Evolutionary conservation across 345 rosid genomes (phyloP).

Genomic region (Erysimum cheiranthoides): DNA sequence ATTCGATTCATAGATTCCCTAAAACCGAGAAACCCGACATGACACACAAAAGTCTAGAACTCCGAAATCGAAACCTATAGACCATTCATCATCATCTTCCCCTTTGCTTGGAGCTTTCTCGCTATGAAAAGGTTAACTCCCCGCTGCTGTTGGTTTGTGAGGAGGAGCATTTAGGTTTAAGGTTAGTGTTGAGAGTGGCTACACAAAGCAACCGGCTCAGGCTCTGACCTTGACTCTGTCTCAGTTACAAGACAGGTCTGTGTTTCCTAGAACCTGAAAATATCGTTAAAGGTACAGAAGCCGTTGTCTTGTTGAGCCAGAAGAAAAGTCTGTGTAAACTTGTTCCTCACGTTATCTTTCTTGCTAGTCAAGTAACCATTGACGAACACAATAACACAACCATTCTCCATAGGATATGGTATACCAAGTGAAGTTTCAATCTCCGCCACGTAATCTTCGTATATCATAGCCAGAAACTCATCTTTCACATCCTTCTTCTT

Average conservation of each 20-base stretch:
- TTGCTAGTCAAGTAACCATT: constrained; percentile 28
- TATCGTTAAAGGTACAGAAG: constrained; percentile 29
- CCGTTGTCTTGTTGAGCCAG: constrained; percentile 5
- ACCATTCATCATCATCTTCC: constrained; percentile 25
- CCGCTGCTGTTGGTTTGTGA: neutral
- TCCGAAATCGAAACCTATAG: neutral
- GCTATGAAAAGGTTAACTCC: constrained; percentile 9
- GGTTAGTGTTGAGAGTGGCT: neutral
- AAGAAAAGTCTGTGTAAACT: constrained; percentile 35
- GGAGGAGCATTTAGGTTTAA: no score
- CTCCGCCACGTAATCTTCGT: constrained; percentile 28
- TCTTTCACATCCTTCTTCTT: constrained; percentile 31
- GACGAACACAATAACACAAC: constrained; percentile 27
- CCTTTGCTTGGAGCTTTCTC: constrained; percentile 1
- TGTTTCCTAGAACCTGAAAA: constrained; percentile 17
- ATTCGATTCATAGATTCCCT: constrained; percentile 3
- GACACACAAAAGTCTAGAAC: neutral
- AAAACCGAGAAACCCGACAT: neutral
- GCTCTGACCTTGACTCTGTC: neutral
- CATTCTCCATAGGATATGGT: constrained; percentile 18
- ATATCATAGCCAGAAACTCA: constrained; percentile 30
- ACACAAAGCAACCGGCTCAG: neutral
- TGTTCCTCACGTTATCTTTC: constrained; percentile 25
- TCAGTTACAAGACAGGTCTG: neutral
- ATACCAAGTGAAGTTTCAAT: constrained; percentile 30